Evolutionary conservation across 1,284 basidiomycete genomes (phyloP).

Genomic region (Testicularia cyperi): DNA sequence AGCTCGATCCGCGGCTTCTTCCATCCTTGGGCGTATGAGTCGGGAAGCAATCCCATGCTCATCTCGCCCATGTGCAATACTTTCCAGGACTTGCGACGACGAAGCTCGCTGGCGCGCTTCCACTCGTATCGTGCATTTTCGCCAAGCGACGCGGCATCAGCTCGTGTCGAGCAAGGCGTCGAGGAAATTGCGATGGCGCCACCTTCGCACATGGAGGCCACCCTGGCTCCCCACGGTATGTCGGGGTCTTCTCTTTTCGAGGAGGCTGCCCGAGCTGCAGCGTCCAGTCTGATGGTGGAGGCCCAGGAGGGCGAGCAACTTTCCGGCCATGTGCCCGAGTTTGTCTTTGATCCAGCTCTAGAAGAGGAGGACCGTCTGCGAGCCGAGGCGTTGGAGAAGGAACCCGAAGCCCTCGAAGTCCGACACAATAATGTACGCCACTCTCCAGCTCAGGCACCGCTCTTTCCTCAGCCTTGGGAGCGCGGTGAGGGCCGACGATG

Average conservation of each 20-base stretch:
- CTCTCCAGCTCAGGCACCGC: no score
- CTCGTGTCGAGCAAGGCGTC: no score
- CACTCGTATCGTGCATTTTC: neutral
- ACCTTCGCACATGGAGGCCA: neutral
- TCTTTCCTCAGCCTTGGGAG: no score
- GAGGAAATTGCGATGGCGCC: no score
- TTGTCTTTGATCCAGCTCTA: slow-evolving; percentile 21
- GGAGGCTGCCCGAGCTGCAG: slow-evolving; percentile 10
- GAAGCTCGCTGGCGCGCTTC: slow-evolving; percentile 14
- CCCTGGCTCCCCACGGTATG: no score
- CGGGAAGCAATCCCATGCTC: slow-evolving; percentile 25
- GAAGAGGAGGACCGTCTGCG: slow-evolving; percentile 13
- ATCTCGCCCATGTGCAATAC: slow-evolving; percentile 22
- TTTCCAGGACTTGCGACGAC: slow-evolving; percentile 19
- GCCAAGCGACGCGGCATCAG: no score
- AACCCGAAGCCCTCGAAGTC: no score
- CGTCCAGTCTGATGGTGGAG: slow-evolving; percentile 4
- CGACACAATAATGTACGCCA: no score
- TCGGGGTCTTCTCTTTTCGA: slow-evolving; percentile 15
- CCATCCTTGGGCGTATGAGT: slow-evolving; percentile 27
- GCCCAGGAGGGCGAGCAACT: neutral
- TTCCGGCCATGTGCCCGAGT: neutral
- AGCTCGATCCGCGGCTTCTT: slow-evolving; percentile 27
- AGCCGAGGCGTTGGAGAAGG: no score
- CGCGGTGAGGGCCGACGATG: no score